Conservation (phyloP, 2,329 filamentous ascomycete species). For the Hymenotorrendiella dingleyae region DNA sequence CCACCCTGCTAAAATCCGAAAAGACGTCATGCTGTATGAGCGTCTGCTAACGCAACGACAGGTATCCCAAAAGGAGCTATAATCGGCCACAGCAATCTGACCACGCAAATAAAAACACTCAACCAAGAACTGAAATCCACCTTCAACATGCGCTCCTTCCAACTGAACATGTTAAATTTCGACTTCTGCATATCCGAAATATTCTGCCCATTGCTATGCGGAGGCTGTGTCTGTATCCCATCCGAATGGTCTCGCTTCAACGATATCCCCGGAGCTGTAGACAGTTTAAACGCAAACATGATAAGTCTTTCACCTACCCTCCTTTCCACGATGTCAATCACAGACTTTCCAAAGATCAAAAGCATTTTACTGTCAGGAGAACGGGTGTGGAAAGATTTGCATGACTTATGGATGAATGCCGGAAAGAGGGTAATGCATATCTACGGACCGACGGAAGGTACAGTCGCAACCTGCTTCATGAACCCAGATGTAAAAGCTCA, state of each 20-base stretch:
- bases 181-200: constrained; percentile 3
- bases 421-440: constrained; percentile 1
- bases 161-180: constrained; percentile 3
- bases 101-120: constrained; percentile 1
- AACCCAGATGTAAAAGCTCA: constrained; percentile 2
- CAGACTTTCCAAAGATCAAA: constrained; percentile 2
- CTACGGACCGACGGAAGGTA: constrained; percentile 33
- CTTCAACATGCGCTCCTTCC: constrained; percentile 2
- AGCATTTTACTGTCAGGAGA: constrained; percentile 2
- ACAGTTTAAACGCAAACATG: constrained; percentile 1
- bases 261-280: constrained; percentile 2
- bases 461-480: constrained; percentile 9
- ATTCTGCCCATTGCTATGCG: constrained; percentile 2
- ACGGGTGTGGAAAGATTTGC: constrained; percentile 2
- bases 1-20: not conserved
- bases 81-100: constrained; percentile 2
- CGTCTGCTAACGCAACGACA: not conserved
- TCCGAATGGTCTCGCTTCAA: constrained; percentile 1
- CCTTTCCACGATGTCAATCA: constrained; percentile 1
- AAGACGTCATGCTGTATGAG: not conserved
- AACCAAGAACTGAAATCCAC: not conserved
- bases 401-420: constrained; percentile 1
- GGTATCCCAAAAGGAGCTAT: constrained; percentile 2
- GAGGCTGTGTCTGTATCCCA: constrained; percentile 2
- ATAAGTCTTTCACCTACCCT: constrained; percentile 4